Evolutionary conservation across 345 rosid genomes (phyloP), one percentile per base, ranked within the genome.

Genomic region (Brassica juncea): DNA sequence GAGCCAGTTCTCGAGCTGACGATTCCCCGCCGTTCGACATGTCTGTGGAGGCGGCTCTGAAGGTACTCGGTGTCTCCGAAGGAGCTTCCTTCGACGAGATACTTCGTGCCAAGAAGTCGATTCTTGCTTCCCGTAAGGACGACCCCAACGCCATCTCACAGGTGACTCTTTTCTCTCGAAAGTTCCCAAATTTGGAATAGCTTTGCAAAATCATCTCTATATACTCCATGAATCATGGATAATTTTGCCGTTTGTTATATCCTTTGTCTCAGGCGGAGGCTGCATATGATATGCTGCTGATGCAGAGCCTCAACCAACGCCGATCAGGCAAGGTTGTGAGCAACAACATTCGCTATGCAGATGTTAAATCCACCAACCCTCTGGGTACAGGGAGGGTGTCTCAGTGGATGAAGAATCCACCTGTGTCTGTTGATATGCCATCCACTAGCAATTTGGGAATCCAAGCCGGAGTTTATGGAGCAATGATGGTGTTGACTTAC

Each of bases 231-330:
- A 54, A 54, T 54, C 25, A 23, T 23, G 25, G 25, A 23, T 23
- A 23, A 23, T 23, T 23, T 23, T 23, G 25, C 25, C 25, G 1
- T 23, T 23, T 23, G 25, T 23, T 23, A 23, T 23, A 37, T 37
- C 12, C 10, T 2, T 9, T 39, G 47, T 10, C 81, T 63, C 81
- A 95, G 98, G 97, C 86, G 16, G 98, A 95, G 83, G 93, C 99
- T 80, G 99, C 98, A 4, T 93, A 93, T 84, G 98, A 95, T 76
- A 93, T 95, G 99, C 72, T 95, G 84, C 98, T 93, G 75, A 93
- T 93, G 99, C 87, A 84, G 77, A 95, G 98, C 84, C 84, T 95
- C 58, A 89, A 92, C 76, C 99, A 87, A 85, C 93, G 99, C 37
- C 89, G 87, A 82, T 85, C 94, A 23, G 99, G 98, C 60, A 95